These are phyloP conservation scores for Fusarium sublunatum DNA, from an alignment of 2,329 filamentous ascomycete species.

Conservation along the genomic window DNA sequence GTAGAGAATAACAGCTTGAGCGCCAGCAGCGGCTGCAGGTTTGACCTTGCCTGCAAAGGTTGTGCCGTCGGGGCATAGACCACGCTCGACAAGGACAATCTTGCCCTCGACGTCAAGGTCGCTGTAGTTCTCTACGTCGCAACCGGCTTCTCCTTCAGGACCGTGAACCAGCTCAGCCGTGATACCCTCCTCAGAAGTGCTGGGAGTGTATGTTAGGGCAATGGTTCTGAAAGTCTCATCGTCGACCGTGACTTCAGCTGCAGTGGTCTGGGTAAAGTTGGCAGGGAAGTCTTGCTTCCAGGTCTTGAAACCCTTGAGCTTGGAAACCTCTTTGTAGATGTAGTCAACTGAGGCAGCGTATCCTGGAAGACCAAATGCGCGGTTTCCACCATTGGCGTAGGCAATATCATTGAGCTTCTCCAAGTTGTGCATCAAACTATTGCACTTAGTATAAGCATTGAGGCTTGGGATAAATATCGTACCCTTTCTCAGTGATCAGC, in stretches of 20 bases:
- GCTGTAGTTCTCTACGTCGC: slow-evolving; percentile 43
- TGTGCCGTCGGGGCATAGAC: slow-evolving; percentile 46
- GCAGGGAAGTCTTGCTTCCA: slow-evolving; percentile 50
- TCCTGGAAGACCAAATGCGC: slow-evolving; percentile 48
- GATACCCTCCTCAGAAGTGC: slow-evolving; percentile 47
- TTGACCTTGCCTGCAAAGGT: slow-evolving; percentile 49
- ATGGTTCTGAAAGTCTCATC: slow-evolving; percentile 44
- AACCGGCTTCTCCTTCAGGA: slow-evolving; percentile 44
- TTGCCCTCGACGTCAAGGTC: slow-evolving; percentile 46
- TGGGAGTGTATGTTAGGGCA: slow-evolving; percentile 48
- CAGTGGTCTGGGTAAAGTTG: slow-evolving; percentile 41
- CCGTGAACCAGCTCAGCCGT: slow-evolving; percentile 44
- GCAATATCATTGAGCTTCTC: slow-evolving; percentile 48
- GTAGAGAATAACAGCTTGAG: slow-evolving; percentile 48
- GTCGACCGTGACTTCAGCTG: slow-evolving; percentile 43
- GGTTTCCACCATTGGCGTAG: slow-evolving; percentile 48
- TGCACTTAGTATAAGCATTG: neutral
- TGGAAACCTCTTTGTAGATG: slow-evolving; percentile 46
- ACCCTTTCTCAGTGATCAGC: slow-evolving; percentile 42
- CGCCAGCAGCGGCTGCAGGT: slow-evolving; percentile 47
- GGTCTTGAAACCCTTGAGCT: slow-evolving; percentile 42
- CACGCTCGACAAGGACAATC: slow-evolving; percentile 49
- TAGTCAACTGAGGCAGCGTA: slow-evolving; percentile 52
- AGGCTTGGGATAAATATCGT: rapidly evolving
- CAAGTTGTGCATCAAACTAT: slow-evolving; percentile 44